Base-by-base conservation (phyloP, 2,329 filamentous ascomycete species). In the Penicillium fuscoglaucum region DNA sequence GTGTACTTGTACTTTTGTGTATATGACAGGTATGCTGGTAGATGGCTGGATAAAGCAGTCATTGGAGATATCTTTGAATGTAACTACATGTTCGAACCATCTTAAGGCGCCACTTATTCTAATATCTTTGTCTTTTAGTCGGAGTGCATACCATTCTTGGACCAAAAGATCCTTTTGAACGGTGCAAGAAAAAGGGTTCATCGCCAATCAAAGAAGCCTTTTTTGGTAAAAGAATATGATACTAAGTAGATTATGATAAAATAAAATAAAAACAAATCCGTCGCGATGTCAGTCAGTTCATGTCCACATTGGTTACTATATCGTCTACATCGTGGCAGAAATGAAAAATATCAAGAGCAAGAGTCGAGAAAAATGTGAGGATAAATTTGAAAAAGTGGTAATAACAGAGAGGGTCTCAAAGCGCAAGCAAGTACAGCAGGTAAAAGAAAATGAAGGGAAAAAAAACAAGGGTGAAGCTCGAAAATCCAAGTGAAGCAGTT, bases 261-360 rank as follows among this genome's bases (percentile, higher is more conserved):
- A 29, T 19, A 19, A 19, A 19, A 19, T 19, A 19, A 19, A 28
- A 21, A 21, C 39, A 55, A 52, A 37, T 41, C 52, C 33, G 40
- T 56, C 26, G 41, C 45, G 51, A 61, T 43, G 46, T 53, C 26
- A 8, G 1, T n/a, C 13, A 19, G n/a, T 24, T 37, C 57, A 65
- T 63, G 40, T 61, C 61, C 57, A 56, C 45, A 59, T 64, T 63
- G 57, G 56, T 63, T 45, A 63, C 61, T 62, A 60, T 60, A 57
- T 61, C 53, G 54, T 61, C 61, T 61, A 61, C 52, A 63, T 64
- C 55, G 24, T 65, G 52, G 61, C 29, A 33, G 44, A 40, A 55
- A 49, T 51, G 31, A 48, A 60, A 46, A 12, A 44, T 60, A 65
- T 65, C 51, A 60, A 52, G 54, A 52, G 52, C 48, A 62, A 46